Evolutionary conservation across 345 rosid species (phyloP), one percentile per base, ranked within the genome.

Genomic region (Pugionium dolabratum): DNA sequence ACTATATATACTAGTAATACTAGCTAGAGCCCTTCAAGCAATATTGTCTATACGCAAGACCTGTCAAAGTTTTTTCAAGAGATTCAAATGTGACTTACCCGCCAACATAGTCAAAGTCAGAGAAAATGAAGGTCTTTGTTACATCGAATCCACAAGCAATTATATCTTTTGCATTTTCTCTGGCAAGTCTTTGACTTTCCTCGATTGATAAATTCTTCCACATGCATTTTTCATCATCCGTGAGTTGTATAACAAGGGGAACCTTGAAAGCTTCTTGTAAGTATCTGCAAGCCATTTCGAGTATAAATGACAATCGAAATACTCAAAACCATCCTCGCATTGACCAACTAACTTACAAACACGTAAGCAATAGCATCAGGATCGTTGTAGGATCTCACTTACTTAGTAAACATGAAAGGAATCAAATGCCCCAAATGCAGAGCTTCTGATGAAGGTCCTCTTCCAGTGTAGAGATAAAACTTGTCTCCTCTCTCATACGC

Each of bases 351-450:
- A 18, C 18, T 18, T 18, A 18, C 18, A 28, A 7, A 35, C 4
- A 8, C 2, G 50, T 42, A 59, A 29, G 48, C 18, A 18, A 18
- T 18, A 18, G 18, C 18, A 18, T 18, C 18, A 18, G 18, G 18
- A 18, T 18, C 18, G 18, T 18, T 18, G 18, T 2, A 36, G 6
- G 40, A 28, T 37, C 31, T 53, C 2, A 63, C 81, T 81, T 28
- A 90, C 97, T 88, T 90, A 52, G 99, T 90, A 65, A 90, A 94
- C 99, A 94, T 88, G 71, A 90, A 94, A 26, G 99, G 99, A 66
- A 94, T 61, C 75, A 94, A 84, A 75, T 94, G 96, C 6, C 99
- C 97, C 48, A 94, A 69, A 74, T 94, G 97, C 76, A 90, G 53
- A 62, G 98, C 88, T 76, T 86, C 95, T 25, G 99, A 94, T 35